phyloP scores from a whole-genome alignment of 768 basidiomycete genomes.

The Kwoniella dejecticola region DNA sequence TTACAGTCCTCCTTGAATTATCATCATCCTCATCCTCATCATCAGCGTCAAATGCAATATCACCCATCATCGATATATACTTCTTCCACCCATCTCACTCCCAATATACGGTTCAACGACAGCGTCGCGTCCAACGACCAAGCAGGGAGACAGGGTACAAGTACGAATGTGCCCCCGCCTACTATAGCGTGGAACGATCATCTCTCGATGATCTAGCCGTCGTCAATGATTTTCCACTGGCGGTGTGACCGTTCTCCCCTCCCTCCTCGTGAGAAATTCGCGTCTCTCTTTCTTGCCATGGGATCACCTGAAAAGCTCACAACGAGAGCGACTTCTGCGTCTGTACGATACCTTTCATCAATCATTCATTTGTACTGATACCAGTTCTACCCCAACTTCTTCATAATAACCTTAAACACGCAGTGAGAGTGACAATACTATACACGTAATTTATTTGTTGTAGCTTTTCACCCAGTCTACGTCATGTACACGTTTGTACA shows the following conservation, averaged over 20 bases:
- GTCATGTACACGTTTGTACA: background rate
- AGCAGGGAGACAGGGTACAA: background rate
- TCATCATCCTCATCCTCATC: background rate
- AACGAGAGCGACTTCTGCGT: too few species aligned
- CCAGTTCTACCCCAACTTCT: too few species aligned
- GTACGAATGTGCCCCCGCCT: constrained; percentile 12
- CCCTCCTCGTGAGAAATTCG: too few species aligned
- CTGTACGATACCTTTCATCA: background rate
- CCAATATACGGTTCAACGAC: background rate
- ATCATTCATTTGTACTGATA: background rate
- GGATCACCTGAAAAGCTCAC: too few species aligned
- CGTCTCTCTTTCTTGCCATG: too few species aligned
- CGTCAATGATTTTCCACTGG: background rate
- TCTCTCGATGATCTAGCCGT: constrained; percentile 16
- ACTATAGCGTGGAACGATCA: constrained; percentile 25
- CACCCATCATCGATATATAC: too few species aligned
- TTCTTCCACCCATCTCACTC: background rate
- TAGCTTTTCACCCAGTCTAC: background rate
- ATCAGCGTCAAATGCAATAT: background rate
- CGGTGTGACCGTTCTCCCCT: too few species aligned
- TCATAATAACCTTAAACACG: background rate
- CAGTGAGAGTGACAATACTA: background rate
- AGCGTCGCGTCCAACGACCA: background rate
- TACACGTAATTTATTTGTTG: background rate
- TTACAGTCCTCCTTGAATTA: background rate